Conservation (phyloP, 768 basidiomycete species). For the Plicaturopsis crispa region DNA sequence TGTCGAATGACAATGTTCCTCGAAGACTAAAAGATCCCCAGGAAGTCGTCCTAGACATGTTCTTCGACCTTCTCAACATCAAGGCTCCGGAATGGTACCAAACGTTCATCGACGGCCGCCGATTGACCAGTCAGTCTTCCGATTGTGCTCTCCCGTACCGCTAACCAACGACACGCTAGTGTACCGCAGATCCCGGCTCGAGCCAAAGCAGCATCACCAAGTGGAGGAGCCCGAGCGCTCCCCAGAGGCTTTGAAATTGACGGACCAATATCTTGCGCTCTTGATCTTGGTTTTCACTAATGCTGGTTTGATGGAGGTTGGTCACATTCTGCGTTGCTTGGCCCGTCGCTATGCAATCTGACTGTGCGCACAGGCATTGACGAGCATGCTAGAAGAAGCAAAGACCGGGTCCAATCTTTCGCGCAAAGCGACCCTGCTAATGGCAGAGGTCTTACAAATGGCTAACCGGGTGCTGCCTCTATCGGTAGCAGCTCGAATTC, state of each 20-base stretch:
- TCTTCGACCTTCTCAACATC: slow-evolving; percentile 89
- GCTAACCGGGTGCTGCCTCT: slow-evolving; percentile 84
- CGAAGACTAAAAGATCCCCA: no score
- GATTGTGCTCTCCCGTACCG: slow-evolving; percentile 1
- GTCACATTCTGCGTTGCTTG: slow-evolving; percentile 13
- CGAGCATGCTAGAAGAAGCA: slow-evolving; percentile 77
- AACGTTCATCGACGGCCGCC: slow-evolving; percentile 82
- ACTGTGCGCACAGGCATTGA: slow-evolving; percentile 35
- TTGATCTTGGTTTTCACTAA: slow-evolving; percentile 79
- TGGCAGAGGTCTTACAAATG: slow-evolving; percentile 87
- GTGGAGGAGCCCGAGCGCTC: slow-evolving; percentile 34
- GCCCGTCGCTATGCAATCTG: not conserved
- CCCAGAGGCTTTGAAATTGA: slow-evolving; percentile 62
- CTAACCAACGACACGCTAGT: slow-evolving; percentile 29
- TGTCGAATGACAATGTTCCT: no score
- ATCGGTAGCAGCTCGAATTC: slow-evolving; percentile 73
- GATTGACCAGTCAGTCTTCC: slow-evolving; percentile 68
- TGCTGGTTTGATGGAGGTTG: slow-evolving; percentile 83
- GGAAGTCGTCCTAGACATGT: slow-evolving; percentile 92
- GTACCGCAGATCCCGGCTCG: slow-evolving; percentile 52
- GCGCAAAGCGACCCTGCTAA: slow-evolving; percentile 83
- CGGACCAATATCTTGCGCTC: slow-evolving; percentile 89
- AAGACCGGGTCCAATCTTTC: slow-evolving; percentile 65
- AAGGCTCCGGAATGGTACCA: slow-evolving; percentile 90
- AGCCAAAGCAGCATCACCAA: slow-evolving; percentile 20